A percentile compares a stretch with the other conserved stretches of the same genome.
phyloP scores from a whole-genome alignment of 192 early-diverging fungal genomes.

The Coemansia furcata region DNA sequence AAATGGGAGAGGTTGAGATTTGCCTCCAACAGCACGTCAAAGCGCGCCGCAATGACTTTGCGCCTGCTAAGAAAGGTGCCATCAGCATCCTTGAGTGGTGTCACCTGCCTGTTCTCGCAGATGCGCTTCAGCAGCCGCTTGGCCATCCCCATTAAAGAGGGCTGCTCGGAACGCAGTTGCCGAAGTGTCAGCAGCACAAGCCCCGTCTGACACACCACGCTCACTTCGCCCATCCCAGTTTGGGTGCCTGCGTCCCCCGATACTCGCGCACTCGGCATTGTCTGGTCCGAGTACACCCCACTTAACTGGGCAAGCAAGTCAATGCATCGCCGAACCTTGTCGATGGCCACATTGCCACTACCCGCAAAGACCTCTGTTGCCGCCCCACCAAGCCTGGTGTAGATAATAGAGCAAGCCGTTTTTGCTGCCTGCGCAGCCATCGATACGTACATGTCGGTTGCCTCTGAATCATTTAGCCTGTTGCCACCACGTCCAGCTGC shows the following conservation, averaged over 20 bases:
- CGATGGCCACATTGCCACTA: neutral
- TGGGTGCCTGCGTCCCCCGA: neutral
- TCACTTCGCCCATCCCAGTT: neutral
- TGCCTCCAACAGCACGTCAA: conserved; percentile 14
- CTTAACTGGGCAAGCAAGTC: conserved; percentile 7
- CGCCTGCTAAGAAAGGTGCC: conserved; percentile 10
- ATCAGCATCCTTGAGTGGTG: neutral
- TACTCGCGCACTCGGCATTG: neutral
- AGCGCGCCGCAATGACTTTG: conserved; percentile 23
- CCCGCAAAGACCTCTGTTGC: neutral
- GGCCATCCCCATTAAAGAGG: neutral
- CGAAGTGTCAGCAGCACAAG: conserved; percentile 29
- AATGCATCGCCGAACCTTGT: conserved; percentile 20
- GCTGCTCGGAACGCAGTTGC: conserved; percentile 11
- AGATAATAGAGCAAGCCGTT: conserved; percentile 28
- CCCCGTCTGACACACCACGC: conserved; percentile 13
- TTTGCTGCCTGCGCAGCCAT: conserved; percentile 21
- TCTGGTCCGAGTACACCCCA: neutral
- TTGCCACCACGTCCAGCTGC: neutral
- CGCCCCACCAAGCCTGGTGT: conserved; percentile 26
- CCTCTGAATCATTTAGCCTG: neutral
- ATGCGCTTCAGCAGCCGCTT: conserved; percentile 10
- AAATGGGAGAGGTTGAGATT: neutral
- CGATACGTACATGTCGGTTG: neutral
- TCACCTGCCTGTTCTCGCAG: neutral